A percentile compares a stretch with the other conserved stretches of the same genome.
phyloP scores from a whole-genome alignment of 1,139 yeast species.

The Protomyces lactucae-debilis region DNA sequence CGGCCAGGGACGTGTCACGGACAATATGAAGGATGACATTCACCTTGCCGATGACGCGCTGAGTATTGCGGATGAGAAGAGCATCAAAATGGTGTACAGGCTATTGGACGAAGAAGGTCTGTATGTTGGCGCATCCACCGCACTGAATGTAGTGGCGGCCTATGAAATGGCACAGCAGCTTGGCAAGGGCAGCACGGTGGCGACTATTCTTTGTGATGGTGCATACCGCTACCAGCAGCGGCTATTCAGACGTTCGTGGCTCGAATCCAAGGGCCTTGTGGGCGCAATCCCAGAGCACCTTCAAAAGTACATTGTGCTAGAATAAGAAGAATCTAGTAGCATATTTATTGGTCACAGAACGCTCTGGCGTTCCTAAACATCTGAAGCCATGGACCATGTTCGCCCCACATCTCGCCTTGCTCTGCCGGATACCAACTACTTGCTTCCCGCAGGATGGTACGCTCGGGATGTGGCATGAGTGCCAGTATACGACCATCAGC shows the following conservation, averaged over 20 bases:
- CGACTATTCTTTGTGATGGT: conserved; percentile 66
- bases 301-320: conserved; percentile 46
- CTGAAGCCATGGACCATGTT: conserved; percentile 91
- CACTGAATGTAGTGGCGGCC: conserved; percentile 79
- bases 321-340: neutral
- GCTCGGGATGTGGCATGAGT: conserved; percentile 99
- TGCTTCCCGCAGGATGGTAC: conserved; percentile 79
- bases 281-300: conserved; percentile 65
- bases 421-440: conserved; percentile 85
- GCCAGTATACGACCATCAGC: conserved; percentile 94
- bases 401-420: conserved; percentile 61
- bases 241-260: conserved; percentile 71
- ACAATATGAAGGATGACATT: conserved; percentile 68
- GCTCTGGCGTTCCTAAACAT: conserved; percentile 88
- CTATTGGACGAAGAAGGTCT: conserved; percentile 84
- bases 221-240: conserved; percentile 39
- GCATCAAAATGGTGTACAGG: conserved; percentile 75
- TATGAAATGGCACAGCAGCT: conserved; percentile 63
- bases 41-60: conserved; percentile 70
- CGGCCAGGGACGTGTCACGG: conserved; percentile 91
- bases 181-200: conserved; percentile 78
- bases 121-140: conserved; percentile 84
- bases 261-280: conserved; percentile 61
- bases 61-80: conserved; percentile 64
- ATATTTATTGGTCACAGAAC: conserved; percentile 45